phyloP scores from a whole-genome alignment of 345 rosid genomes.

The Hibiscus trionum region DNA sequence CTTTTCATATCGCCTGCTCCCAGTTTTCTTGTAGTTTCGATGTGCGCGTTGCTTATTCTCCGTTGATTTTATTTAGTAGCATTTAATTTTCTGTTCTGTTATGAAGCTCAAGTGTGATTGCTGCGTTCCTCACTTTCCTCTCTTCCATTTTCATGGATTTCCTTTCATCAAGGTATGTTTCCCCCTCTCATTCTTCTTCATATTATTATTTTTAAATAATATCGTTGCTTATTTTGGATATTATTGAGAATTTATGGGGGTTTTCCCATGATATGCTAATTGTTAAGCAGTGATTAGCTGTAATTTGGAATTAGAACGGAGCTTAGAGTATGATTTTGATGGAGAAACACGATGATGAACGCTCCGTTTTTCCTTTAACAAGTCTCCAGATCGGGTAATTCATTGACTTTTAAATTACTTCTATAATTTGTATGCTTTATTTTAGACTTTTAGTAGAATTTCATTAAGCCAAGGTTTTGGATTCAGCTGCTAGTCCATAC shows the following conservation, averaged over 20 bases:
- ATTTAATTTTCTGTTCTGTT: conserved; percentile 5
- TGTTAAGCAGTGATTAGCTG: conserved; percentile 25
- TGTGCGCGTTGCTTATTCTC: conserved; percentile 7
- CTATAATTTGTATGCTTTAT: not conserved
- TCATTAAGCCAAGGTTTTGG: not conserved
- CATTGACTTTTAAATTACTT: not conserved
- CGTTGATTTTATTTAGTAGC: conserved; percentile 7
- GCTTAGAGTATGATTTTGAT: not conserved
- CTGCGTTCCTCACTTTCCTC: conserved; percentile 9
- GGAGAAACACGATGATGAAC: conserved; percentile 6
- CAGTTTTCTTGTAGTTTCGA: not conserved
- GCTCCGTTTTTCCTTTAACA: conserved; percentile 10
- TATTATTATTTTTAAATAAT: not conserved
- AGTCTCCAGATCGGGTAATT: conserved; percentile 15
- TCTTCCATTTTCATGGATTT: conserved; percentile 30
- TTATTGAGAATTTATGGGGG: not conserved
- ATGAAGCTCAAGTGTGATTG: conserved; percentile 35
- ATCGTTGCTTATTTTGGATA: not conserved
- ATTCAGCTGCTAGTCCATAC: not conserved
- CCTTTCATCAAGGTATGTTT: conserved; percentile 15
- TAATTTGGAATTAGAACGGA: not conserved
- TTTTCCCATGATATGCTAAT: not conserved
- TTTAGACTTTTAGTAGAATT: not conserved
- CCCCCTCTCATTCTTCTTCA: not conserved
- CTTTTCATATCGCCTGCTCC: not conserved